These are phyloP conservation scores for Fusarium sp. DNA, from an alignment of 2,329 filamentous ascomycete genomes.

Conservation along the genomic window DNA sequence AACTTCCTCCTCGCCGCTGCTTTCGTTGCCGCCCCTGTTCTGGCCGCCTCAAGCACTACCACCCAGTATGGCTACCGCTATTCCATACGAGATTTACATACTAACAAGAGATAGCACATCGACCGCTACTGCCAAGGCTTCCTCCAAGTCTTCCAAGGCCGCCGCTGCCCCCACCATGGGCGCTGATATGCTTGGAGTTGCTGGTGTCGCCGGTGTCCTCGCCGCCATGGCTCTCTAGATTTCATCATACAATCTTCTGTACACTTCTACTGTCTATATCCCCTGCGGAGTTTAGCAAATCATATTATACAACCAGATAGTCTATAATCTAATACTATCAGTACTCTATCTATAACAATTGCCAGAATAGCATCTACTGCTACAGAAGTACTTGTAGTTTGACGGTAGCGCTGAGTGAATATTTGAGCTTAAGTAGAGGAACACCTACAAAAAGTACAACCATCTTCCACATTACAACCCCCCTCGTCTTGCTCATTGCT, in stretches of 20 bases:
- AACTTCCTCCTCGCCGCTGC: slow-evolving; percentile 19
- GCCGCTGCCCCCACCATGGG: slow-evolving; percentile 21
- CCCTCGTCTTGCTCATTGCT: no score
- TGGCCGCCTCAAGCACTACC: slow-evolving; percentile 21
- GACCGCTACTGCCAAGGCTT: neutral
- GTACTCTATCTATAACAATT: neutral
- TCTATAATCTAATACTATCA: neutral
- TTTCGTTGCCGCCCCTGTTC: neutral
- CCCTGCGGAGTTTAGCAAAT: neutral
- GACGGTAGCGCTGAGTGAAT: no score
- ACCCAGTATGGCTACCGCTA: neutral
- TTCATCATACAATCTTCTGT: neutral
- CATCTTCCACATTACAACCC: no score
- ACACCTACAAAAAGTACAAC: no score
- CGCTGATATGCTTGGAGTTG: slow-evolving; percentile 17
- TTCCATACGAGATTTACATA: fast-evolving
- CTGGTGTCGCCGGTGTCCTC: slow-evolving; percentile 15
- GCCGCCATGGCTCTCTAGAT: slow-evolving; percentile 19
- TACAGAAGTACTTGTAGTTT: no score
- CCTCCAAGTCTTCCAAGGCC: slow-evolving; percentile 2
- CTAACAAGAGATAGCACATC: slow-evolving; percentile 1
- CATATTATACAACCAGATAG: neutral
- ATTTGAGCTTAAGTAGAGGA: no score
- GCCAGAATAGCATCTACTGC: neutral
- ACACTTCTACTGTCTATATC: slow-evolving; percentile 11